These are phyloP conservation scores for Quaeritorhiza haematococci DNA, from an alignment of 371 early-diverging fungal species.

Conservation along the genomic window DNA sequence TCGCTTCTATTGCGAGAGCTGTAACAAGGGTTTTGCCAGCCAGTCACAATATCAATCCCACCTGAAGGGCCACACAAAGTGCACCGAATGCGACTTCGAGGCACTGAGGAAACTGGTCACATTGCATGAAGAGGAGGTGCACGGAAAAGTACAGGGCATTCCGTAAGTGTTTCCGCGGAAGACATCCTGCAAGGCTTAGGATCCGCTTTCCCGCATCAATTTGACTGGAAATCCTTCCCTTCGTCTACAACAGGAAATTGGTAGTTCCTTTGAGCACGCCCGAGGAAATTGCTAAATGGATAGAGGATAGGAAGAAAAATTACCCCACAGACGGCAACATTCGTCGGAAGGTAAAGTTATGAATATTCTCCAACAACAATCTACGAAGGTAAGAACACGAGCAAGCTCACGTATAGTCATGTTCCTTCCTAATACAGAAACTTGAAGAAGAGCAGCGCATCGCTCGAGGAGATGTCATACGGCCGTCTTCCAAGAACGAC, in stretches of 20 bases:
- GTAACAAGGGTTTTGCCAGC: conserved; percentile 14
- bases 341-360: conserved; percentile 40
- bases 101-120: conserved; percentile 12
- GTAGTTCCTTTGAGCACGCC: conserved; percentile 28
- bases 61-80: conserved; percentile 12
- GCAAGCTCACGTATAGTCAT: not conserved
- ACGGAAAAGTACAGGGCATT: conserved; percentile 4
- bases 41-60: conserved; percentile 7
- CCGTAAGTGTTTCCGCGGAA: conserved; percentile 1
- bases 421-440: conserved; percentile 6
- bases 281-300: conserved; percentile 64
- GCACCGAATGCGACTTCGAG: conserved; percentile 20
- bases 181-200: not conserved
- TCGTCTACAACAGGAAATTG: not conserved
- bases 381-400: not conserved
- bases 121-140: conserved; percentile 19
- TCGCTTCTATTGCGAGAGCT: conserved; percentile 22
- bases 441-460: conserved; percentile 14
- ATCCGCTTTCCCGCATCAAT: not conserved
- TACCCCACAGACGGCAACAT: conserved; percentile 63
- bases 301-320: conserved; percentile 57
- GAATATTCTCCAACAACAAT: not conserved
- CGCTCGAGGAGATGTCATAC: conserved; percentile 13
- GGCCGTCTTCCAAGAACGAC: conserved; percentile 6
- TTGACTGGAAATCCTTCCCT: not conserved